Percentiles rank a stretch among this genome's conserved stretches.
phyloP scores from a whole-genome alignment of 176 grass and related monocot species.

The Secale cereale region DNA sequence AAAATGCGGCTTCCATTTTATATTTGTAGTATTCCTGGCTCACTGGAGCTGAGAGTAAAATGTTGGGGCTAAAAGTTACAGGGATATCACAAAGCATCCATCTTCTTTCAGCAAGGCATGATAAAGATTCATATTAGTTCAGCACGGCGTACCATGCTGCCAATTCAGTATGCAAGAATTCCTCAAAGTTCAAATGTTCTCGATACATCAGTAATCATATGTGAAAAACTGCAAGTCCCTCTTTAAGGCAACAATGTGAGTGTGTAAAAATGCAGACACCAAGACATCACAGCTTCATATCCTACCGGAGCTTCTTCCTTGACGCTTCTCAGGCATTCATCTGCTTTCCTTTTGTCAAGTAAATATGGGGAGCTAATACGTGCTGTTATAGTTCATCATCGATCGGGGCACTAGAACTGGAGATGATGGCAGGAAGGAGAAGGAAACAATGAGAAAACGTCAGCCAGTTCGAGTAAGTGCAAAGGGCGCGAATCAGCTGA shows the following conservation, averaged over 20 bases:
- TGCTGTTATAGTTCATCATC: slow-evolving; percentile 37
- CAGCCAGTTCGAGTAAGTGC: not conserved
- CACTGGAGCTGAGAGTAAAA: too few relatives aligned
- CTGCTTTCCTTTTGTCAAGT: not conserved
- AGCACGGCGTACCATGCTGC: not conserved
- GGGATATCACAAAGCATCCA: not conserved
- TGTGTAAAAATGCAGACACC: not conserved
- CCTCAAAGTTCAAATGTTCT: not conserved
- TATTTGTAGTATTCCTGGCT: too few relatives aligned
- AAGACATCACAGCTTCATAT: not conserved
- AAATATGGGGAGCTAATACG: accelerated
- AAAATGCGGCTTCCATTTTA: too few relatives aligned
- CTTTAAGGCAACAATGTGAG: not conserved
- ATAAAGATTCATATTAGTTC: not conserved
- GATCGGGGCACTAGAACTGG: slow-evolving; percentile 9
- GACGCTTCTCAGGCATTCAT: not conserved
- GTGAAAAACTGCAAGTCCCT: not conserved
- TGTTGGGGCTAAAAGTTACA: too few relatives aligned
- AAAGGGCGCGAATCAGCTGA: not conserved
- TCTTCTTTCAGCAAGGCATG: not conserved
- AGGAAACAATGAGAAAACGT: not conserved
- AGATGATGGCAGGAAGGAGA: not conserved
- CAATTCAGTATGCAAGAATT: slow-evolving; percentile 11
- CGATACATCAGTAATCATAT: not conserved
- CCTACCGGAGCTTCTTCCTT: not conserved